Conservation (phyloP, 2,329 filamentous ascomycete genomes). For the Gaeumannomyces tritici region DNA sequence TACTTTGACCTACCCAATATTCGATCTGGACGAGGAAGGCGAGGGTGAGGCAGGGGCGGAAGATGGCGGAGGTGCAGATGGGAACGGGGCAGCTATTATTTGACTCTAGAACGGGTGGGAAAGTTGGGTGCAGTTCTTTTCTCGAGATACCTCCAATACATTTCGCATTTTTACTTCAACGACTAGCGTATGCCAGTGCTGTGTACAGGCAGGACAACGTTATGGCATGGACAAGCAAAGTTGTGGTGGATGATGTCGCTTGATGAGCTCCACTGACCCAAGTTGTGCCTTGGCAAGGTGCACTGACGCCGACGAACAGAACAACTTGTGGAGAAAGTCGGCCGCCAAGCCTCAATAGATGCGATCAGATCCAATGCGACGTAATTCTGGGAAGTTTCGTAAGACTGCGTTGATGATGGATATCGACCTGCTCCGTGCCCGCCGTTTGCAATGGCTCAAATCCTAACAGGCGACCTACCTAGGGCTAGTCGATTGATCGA, state of each 20-base stretch:
- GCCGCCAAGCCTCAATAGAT: not conserved
- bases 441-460: not conserved
- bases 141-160: not conserved
- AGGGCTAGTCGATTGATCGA: no score
- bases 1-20: conserved; percentile 79
- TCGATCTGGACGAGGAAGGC: conserved; percentile 62
- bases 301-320: no score
- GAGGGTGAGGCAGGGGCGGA: conserved; percentile 19
- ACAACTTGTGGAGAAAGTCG: not conserved
- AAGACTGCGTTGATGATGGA: no score
- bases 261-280: no score
- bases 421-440: not conserved
- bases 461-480: no score
- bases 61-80: conserved; percentile 12
- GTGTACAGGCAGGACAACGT: not conserved
- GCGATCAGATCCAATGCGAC: not conserved
- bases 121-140: not conserved
- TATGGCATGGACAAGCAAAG: not conserved
- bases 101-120: conserved; percentile 9
- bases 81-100: conserved; percentile 13
- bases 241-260: no score
- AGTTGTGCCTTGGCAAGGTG: not conserved
- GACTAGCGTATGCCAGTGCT: not conserved
- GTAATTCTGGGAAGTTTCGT: no score
- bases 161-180: no score